phyloP scores from a whole-genome alignment of 75 land plant species.

The Larix kaempferi region DNA sequence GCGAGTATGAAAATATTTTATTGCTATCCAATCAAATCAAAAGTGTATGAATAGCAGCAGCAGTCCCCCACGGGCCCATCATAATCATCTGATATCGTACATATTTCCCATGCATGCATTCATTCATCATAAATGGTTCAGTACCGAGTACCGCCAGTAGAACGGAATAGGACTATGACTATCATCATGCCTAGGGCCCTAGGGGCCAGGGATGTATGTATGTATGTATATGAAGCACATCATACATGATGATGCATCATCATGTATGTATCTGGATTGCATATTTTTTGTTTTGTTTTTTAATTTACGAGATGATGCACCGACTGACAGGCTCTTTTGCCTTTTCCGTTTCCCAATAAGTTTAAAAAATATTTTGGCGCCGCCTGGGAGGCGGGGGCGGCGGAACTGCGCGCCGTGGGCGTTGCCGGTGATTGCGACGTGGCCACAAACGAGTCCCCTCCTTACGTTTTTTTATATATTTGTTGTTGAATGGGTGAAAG shows the following conservation, averaged over 20 bases:
- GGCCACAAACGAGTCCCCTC: background rate
- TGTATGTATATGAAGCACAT: no score
- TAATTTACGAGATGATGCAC: background rate
- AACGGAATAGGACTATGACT: no score
- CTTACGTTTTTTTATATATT: background rate
- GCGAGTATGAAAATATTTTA: no score
- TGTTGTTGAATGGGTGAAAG: background rate
- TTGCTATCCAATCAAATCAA: no score
- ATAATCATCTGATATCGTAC: no score
- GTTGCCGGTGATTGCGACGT: conserved; percentile 9
- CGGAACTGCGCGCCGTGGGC: conserved; percentile 12
- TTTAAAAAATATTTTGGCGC: conserved; percentile 8
- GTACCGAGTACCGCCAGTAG: no score
- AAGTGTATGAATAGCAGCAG: no score
- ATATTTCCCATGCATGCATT: no score
- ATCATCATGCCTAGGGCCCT: no score
- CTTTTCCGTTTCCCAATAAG: background rate
- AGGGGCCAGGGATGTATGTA: no score
- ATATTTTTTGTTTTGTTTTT: background rate
- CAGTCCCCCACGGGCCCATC: no score
- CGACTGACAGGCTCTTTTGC: background rate
- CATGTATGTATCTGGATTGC: background rate
- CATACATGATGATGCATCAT: background rate
- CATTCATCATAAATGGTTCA: no score
- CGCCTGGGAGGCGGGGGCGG: conserved; percentile 10